Base-by-base conservation (phyloP, 2,329 filamentous ascomycete species). In the Torrubiellomyces zombiae region DNA sequence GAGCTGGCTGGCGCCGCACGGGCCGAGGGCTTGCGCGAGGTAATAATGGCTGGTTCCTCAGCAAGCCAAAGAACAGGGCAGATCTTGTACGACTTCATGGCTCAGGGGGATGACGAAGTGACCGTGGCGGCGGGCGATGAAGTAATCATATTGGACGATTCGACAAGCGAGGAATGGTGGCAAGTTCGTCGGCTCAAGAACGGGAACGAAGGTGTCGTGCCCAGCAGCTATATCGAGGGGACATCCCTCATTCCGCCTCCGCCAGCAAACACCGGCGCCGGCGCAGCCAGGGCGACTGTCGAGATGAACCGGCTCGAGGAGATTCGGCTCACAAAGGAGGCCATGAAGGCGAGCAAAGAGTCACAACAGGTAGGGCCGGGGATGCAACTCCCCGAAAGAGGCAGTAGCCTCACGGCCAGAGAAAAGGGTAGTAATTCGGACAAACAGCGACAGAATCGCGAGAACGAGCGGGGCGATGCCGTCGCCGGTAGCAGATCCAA, bases 151-250 rank as follows among this genome's bases (percentile, higher is more conserved):
- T 50, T 95, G 28, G 86, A 98, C 44, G 83, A 94, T 43, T 70
- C 63, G 17, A 89, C 85, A 53, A 94, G 85, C 33, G 83, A 94
- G 30, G 89, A 98, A 46, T 98, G 89, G 89, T 95, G 89, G 86
- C 83, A 89, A 59, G 82, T 98, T 18, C 71, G 79, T 31, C 71
- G 85, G 18, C 44, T 94, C 34, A 91, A 83, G 56, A 95, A 83
- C 45, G 82, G 82, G 38, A 89, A 83, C 45, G 82, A 94, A 54
- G 89, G 89, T 19, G 89, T 98, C 14, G 85, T 98, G 7, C 89
- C 89, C 9, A 89, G 83, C 58, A 93, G 82, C 51, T 98, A 95
- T 43, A 75, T 98, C 38, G 86, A 98, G 48, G 60, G 93, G 26
- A 85, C 72, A 13, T 82, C 81, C 28, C 66, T 67, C 9, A 50